Percentiles rank a stretch among this genome's conserved stretches.
phyloP scores from a whole-genome alignment of 768 basidiomycete species.

The Paxillus involutus region DNA sequence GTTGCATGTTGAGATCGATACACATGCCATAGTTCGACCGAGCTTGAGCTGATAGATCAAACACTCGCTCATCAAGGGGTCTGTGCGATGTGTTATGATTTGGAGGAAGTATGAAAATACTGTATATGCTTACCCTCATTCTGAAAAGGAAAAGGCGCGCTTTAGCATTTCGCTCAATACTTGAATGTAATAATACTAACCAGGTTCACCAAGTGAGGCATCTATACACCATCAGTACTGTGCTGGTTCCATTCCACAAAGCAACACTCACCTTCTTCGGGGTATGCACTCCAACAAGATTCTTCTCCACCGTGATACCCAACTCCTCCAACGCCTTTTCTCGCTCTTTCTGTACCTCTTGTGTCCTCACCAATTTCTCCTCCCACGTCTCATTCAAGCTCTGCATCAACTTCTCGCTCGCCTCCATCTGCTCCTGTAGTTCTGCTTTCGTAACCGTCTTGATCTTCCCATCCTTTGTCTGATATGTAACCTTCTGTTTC shows the following conservation, averaged over 20 bases:
- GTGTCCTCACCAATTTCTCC: conserved; percentile 86
- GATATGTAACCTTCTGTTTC: conserved; percentile 93
- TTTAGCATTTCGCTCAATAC: conserved; percentile 9
- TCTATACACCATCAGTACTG: conserved; percentile 43
- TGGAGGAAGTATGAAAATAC: not conserved
- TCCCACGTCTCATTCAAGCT: conserved; percentile 96
- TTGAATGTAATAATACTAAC: conserved; percentile 45
- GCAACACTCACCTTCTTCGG: conserved; percentile 75
- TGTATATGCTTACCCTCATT: conserved; percentile 60
- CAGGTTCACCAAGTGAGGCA: conserved; percentile 92
- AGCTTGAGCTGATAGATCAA: conserved; percentile 89
- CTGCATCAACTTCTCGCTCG: conserved; percentile 94
- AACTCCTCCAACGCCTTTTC: conserved; percentile 97
- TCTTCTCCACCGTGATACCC: conserved; percentile 97
- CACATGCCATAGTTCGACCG: conserved; percentile 71
- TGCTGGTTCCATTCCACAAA: conserved; percentile 2
- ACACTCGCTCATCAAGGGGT: conserved; percentile 97
- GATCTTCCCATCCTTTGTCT: conserved; percentile 89
- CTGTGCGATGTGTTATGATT: conserved; percentile 38
- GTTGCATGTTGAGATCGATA: not conserved
- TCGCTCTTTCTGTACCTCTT: conserved; percentile 93
- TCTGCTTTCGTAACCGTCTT: conserved; percentile 97
- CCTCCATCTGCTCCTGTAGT: conserved; percentile 94
- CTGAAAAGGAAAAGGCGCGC: conserved; percentile 32
- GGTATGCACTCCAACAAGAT: conserved; percentile 93